Evolutionary conservation across 2,329 filamentous ascomycete genomes (phyloP).

Genomic region (Claviceps digitariae): DNA sequence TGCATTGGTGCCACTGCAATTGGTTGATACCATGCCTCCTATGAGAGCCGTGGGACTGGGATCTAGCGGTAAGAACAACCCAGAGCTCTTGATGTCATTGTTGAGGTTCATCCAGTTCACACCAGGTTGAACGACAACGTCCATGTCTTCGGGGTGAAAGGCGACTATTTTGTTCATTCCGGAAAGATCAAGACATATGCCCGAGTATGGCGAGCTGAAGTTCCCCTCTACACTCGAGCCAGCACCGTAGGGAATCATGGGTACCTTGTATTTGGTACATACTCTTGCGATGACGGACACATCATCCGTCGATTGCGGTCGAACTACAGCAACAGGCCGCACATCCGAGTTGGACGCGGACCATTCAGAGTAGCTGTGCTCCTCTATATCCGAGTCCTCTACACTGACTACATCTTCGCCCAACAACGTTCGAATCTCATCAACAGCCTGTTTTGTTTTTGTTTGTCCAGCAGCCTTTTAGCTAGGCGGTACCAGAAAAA

Average conservation of each 20-base stretch:
- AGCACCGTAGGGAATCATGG: conserved; percentile 64
- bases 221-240: conserved; percentile 61
- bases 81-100: conserved; percentile 44
- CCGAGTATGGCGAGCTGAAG: conserved; percentile 52
- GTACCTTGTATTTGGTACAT: conserved; percentile 48
- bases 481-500: background rate
- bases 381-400: conserved; percentile 48
- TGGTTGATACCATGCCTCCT: conserved; percentile 52
- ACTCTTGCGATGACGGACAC: conserved; percentile 49
- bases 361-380: conserved; percentile 59
- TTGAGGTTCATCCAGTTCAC: conserved; percentile 58
- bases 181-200: conserved; percentile 56
- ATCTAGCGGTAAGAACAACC: conserved; percentile 57
- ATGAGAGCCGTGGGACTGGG: conserved; percentile 48
- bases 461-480: background rate
- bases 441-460: conserved; percentile 7
- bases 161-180: conserved; percentile 53
- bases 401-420: conserved; percentile 48
- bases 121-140: conserved; percentile 56
- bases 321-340: conserved; percentile 50
- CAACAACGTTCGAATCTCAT: conserved; percentile 8
- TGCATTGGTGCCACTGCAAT: conserved; percentile 49
- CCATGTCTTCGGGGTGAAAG: conserved; percentile 55
- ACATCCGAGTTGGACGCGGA: conserved; percentile 52
- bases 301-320: conserved; percentile 49